A percentile compares a stretch with the other conserved stretches of the same genome.
Evolutionary conservation across 2,329 filamentous ascomycete species (phyloP).

Genomic region (Chrysosporium queenslandicum): DNA sequence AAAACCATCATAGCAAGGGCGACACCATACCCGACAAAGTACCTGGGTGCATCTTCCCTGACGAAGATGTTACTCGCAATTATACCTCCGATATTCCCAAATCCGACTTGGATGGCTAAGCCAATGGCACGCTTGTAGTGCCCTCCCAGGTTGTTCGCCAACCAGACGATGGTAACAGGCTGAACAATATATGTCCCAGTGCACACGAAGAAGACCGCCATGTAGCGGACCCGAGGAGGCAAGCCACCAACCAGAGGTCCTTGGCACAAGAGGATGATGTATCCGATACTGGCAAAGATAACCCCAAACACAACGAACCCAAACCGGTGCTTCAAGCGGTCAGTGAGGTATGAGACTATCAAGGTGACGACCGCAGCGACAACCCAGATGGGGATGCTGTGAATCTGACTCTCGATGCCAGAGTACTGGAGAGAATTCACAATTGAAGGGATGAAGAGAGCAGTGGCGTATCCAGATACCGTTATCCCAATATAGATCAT

Average conservation of each 20-base stretch:
- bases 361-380: slow-evolving; percentile 53
- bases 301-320: slow-evolving; percentile 54
- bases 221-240: slow-evolving; percentile 49
- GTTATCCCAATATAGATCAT: slow-evolving; percentile 39
- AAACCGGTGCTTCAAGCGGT: slow-evolving; percentile 48
- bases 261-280: slow-evolving; percentile 50
- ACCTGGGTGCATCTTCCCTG: slow-evolving; percentile 50
- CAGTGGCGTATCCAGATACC: slow-evolving; percentile 30
- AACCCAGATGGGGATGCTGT: slow-evolving; percentile 56
- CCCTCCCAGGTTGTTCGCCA: slow-evolving; percentile 60
- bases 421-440: slow-evolving; percentile 37
- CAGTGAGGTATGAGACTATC: slow-evolving; percentile 49
- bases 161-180: slow-evolving; percentile 57
- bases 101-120: slow-evolving; percentile 61
- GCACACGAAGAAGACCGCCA: slow-evolving; percentile 53
- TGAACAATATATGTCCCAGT: slow-evolving; percentile 56
- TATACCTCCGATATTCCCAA: slow-evolving; percentile 59
- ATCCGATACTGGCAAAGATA: slow-evolving; percentile 50
- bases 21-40: slow-evolving; percentile 56
- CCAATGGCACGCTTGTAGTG: slow-evolving; percentile 60
- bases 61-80: slow-evolving; percentile 62
- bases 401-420: slow-evolving; percentile 39
- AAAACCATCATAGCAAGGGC: slow-evolving; percentile 42
- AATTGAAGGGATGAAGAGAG: slow-evolving; percentile 34
- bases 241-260: slow-evolving; percentile 15